A percentile compares a stretch with the other conserved stretches of the same genome.
Conservation (phyloP, 208 protist genomes). For the Leishmania gerbilli region DNA sequence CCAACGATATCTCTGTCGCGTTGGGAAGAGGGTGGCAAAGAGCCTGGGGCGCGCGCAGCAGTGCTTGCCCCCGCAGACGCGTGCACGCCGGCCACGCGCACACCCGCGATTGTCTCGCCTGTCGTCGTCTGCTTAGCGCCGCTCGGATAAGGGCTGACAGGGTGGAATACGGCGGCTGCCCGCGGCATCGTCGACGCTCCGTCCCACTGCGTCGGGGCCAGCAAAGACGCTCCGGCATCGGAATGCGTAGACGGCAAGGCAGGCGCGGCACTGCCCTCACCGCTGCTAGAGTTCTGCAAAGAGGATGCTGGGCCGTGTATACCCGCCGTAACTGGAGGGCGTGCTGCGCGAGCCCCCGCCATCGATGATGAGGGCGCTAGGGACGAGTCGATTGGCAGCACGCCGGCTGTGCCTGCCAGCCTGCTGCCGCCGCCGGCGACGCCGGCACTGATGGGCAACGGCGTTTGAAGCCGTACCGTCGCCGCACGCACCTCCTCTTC, state of each 20-base stretch:
- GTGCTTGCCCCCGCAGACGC: not conserved
- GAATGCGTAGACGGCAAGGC: not conserved
- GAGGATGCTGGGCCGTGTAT: constrained; percentile 1
- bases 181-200: not conserved
- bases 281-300: not conserved
- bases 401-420: not conserved
- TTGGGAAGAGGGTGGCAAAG: not conserved
- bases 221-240: not conserved
- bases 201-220: not conserved
- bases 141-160: not conserved
- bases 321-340: not conserved
- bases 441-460: not conserved
- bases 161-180: not conserved
- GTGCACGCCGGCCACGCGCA: not conserved
- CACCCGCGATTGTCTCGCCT: not conserved
- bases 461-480: not conserved
- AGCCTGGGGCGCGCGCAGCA: not conserved
- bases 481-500: constrained; percentile 4
- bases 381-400: not conserved
- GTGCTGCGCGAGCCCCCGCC: not conserved
- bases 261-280: not conserved
- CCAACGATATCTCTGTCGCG: not conserved
- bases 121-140: not conserved
- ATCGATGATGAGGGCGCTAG: not conserved
- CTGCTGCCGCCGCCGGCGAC: not conserved